phyloP scores from a whole-genome alignment of 768 basidiomycete species.

The Cystobasidium tubakii region DNA sequence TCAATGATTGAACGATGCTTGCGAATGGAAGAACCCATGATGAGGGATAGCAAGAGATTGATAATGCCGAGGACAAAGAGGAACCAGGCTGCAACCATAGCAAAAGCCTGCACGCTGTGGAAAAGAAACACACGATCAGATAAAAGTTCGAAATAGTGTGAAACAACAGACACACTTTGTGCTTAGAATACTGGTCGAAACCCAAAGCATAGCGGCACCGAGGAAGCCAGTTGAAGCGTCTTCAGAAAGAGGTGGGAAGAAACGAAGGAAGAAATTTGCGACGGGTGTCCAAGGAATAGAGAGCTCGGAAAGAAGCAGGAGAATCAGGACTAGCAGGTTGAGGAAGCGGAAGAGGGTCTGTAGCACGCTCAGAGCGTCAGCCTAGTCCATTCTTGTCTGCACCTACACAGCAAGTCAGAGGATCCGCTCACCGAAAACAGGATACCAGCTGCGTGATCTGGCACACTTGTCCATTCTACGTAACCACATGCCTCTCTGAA shows the following conservation, averaged over 20 bases:
- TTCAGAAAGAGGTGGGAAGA: conserved; percentile 13
- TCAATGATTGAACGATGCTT: conserved; percentile 9
- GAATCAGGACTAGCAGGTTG: conserved; percentile 23
- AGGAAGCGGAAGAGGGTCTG: conserved; percentile 35
- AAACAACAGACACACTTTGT: conserved; percentile 8
- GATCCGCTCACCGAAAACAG: conserved; percentile 10
- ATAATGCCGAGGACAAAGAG: conserved; percentile 28
- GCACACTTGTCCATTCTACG: conserved; percentile 17
- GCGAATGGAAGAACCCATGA: conserved; percentile 11
- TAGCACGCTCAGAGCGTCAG: not conserved
- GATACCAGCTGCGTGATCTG: conserved; percentile 32
- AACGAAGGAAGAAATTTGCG: conserved; percentile 26
- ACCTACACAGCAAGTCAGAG: not conserved
- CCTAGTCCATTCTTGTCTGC: not conserved
- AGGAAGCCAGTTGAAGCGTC: conserved; percentile 32
- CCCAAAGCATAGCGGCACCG: conserved; percentile 24
- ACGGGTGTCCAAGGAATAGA: conserved; percentile 12
- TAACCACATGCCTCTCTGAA: conserved; percentile 19
- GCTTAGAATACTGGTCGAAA: conserved; percentile 27
- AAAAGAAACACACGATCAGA: not conserved
- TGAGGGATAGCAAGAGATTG: conserved; percentile 20
- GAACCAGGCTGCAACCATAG: conserved; percentile 31
- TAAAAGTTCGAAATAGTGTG: not conserved
- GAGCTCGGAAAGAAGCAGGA: conserved; percentile 25
- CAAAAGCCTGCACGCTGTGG: conserved; percentile 11